These are phyloP conservation scores for Citeromyces siamensis DNA, from an alignment of 1,139 yeast species.

Conservation along the genomic window DNA sequence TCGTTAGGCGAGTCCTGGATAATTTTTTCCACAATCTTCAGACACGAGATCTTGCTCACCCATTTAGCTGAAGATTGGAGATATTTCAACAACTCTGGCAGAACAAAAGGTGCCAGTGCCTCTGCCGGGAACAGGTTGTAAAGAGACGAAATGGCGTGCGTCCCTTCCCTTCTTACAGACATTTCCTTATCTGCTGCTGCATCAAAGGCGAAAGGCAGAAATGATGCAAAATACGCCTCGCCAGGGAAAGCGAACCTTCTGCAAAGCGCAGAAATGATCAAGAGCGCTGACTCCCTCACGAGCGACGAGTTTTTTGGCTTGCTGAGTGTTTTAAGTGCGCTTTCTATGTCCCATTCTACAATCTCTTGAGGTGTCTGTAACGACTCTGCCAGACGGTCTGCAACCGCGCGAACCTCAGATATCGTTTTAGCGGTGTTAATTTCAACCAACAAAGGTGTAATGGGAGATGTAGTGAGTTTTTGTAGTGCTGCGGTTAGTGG, in stretches of 20 bases:
- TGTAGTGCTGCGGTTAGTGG: slow-evolving; percentile 63
- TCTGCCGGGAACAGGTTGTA: slow-evolving; percentile 66
- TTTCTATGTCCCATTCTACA: slow-evolving; percentile 53
- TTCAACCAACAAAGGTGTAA: slow-evolving; percentile 43
- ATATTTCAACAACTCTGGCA: slow-evolving; percentile 50
- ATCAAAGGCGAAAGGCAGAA: slow-evolving; percentile 47
- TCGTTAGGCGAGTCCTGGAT: slow-evolving; percentile 79
- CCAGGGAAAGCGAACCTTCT: slow-evolving; percentile 55
- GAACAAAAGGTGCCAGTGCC: slow-evolving; percentile 59
- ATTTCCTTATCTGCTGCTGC: slow-evolving; percentile 76
- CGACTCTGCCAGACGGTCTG: slow-evolving; percentile 39
- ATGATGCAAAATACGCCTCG: slow-evolving; percentile 61
- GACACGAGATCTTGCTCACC: slow-evolving; percentile 81
- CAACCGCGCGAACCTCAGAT: slow-evolving; percentile 53
- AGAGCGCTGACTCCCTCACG: slow-evolving; percentile 63
- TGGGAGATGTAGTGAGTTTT: slow-evolving; percentile 57
- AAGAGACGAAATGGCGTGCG: slow-evolving; percentile 52
- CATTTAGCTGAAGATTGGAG: slow-evolving; percentile 82
- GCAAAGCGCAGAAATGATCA: slow-evolving; percentile 58
- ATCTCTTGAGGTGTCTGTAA: slow-evolving; percentile 39
- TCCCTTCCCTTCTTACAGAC: slow-evolving; percentile 75
- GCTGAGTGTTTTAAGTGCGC: slow-evolving; percentile 48
- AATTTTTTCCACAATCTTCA: slow-evolving; percentile 59
- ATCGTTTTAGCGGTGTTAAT: slow-evolving; percentile 47
- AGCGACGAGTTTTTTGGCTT: slow-evolving; percentile 67